Evolutionary conservation across 1,284 basidiomycete genomes (phyloP), one percentile per base, ranked within the genome.

Genomic region (Apiotrichum sp.): DNA sequence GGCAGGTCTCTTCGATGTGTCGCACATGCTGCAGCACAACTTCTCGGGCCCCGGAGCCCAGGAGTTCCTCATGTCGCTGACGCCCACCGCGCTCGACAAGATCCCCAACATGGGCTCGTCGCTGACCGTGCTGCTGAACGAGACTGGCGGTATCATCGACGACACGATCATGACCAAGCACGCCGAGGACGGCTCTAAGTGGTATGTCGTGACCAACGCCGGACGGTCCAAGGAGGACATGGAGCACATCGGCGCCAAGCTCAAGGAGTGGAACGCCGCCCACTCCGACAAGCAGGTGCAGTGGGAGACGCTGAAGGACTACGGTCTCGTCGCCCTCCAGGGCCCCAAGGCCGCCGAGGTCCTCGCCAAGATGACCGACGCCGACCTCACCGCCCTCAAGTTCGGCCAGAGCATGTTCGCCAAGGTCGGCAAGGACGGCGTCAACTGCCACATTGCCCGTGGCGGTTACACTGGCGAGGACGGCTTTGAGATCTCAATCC

Each of bases 391-490:
- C 31, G 78, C 78, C 39, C 77, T 95, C 55, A 86, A 85, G 38
- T 95, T 96, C 66, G 90, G 90, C 44, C 84, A 83, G 61, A 86
- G 86, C 22, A 85, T 86, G 0, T 89, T 85, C 65, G 81, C 89
- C 16, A 82, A 86, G 1, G 81, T 96, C 59, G 70, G 62, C 83
- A 56, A 64, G 62, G 63, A 66, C 36, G 66, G 85, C 1, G 85
- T 89, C 62, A 85, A 86, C 64, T 80, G 92, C 57, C 96, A 98
- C 72, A 84, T 98, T 38, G 89, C 93, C 8, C 85, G 95, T n/a
- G 91, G 91, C 29, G 95, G 96, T 4, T 99, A 99, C 78, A 98
- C 96, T 0, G 95, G 96, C 36, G 96, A 99, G 77, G 95, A 99
- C 73, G 96, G 95, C 0, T 98, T 98, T 64, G 95, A 98, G 87